phyloP scores from a whole-genome alignment of 345 rosid genomes.

The Gossypium mustelinum region DNA sequence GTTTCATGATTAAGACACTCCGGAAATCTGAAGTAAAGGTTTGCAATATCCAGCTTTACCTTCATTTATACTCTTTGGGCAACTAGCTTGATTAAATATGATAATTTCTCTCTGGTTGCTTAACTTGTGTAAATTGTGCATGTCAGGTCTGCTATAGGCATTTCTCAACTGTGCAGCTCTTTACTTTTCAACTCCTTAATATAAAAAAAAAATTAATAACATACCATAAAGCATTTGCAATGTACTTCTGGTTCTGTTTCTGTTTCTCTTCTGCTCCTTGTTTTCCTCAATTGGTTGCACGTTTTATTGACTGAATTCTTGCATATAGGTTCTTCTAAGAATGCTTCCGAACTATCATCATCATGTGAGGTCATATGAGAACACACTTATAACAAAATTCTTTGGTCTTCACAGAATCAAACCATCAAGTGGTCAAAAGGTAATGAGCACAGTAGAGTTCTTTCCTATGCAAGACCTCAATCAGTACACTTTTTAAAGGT shows the following conservation, averaged over 20 bases:
- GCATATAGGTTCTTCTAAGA: slow-evolving; percentile 74
- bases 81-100: neutral
- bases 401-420: slow-evolving; percentile 99
- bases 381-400: slow-evolving; percentile 92
- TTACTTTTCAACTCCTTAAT: neutral
- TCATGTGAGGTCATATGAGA: slow-evolving; percentile 87
- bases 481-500: neutral
- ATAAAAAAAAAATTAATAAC: neutral
- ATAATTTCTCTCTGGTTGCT: slow-evolving; percentile 2
- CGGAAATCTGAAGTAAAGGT: slow-evolving; percentile 97
- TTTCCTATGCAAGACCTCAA: neutral
- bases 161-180: neutral
- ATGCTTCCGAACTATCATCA: slow-evolving; percentile 97
- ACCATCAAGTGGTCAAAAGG: slow-evolving; percentile 99
- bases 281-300: slow-evolving; percentile 7
- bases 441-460: slow-evolving; percentile 19
- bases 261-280: neutral
- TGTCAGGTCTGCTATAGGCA: neutral
- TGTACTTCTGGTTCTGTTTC: slow-evolving; percentile 5
- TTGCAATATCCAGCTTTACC: slow-evolving; percentile 24
- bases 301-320: slow-evolving; percentile 25
- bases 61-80: neutral
- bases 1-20: slow-evolving; percentile 98
- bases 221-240: neutral
- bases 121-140: slow-evolving; percentile 4